Conservation (phyloP, 345 rosid genomes). For the Jatropha curcas region DNA sequence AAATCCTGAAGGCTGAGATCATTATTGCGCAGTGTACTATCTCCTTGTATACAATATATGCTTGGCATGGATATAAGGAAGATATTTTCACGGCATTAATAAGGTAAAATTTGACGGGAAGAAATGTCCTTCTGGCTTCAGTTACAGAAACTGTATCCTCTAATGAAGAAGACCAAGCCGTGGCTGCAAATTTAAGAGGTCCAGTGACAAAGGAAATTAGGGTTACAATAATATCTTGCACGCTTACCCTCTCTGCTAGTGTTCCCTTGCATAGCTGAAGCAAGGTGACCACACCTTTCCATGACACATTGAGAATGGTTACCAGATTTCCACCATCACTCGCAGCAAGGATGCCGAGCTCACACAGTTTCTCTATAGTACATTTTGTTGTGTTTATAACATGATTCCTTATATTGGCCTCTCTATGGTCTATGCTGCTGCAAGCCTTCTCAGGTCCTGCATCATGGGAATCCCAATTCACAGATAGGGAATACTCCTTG, state of each 20-base stretch:
- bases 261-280: conserved; percentile 69
- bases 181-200: conserved; percentile 66
- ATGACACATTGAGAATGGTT: conserved; percentile 76
- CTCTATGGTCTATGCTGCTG: conserved; percentile 28
- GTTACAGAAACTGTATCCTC: conserved; percentile 59
- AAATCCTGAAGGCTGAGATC: conserved; percentile 61
- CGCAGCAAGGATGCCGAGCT: conserved; percentile 75
- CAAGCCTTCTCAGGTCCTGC: conserved; percentile 30
- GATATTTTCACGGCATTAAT: conserved; percentile 74
- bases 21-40: conserved; percentile 50
- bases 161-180: conserved; percentile 61
- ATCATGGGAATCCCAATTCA: conserved; percentile 38
- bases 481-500: conserved; percentile 50
- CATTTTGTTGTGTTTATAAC: conserved; percentile 45
- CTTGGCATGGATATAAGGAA: conserved; percentile 67
- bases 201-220: conserved; percentile 60
- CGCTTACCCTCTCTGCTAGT: conserved; percentile 42
- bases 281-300: conserved; percentile 89
- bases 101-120: conserved; percentile 90
- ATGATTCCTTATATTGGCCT: conserved; percentile 35
- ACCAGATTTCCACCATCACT: conserved; percentile 84
- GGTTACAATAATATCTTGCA: conserved; percentile 63
- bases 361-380: conserved; percentile 57
- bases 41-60: conserved; percentile 56
- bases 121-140: conserved; percentile 81